Percentiles rank a stretch among this genome's conserved stretches.
Conservation (phyloP, 108 stramenopile species). For the Fistulifera pelliculosa region DNA sequence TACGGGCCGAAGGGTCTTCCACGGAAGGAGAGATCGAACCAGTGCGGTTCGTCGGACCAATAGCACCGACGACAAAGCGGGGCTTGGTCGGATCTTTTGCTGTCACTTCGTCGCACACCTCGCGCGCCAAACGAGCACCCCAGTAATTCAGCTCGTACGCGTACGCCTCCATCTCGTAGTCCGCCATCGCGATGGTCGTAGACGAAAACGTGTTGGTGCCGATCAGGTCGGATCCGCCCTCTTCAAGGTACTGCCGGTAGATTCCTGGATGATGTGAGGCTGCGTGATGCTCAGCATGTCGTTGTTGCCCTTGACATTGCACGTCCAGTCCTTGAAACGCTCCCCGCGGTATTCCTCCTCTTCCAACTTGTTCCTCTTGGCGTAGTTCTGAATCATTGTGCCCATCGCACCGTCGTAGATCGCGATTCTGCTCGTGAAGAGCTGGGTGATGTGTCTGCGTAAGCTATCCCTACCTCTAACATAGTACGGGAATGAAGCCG, state of each 20-base stretch:
- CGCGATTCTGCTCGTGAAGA: constrained; percentile 67
- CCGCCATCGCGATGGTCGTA: constrained; percentile 93
- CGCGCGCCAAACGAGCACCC: constrained; percentile 81
- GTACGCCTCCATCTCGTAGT: constrained; percentile 90
- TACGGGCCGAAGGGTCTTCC: constrained; percentile 84
- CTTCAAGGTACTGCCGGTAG: constrained; percentile 85
- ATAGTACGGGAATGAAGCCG: constrained; percentile 70
- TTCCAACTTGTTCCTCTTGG: constrained; percentile 75
- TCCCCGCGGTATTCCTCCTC: constrained; percentile 93
- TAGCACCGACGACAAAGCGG: constrained; percentile 92
- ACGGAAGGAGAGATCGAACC: constrained; percentile 92
- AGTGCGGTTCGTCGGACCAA: constrained; percentile 95
- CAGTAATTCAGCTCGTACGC: constrained; percentile 91
- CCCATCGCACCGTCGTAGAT: constrained; percentile 97
- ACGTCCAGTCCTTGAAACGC: constrained; percentile 77
- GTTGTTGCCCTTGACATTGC: constrained; percentile 92
- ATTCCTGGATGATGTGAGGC: constrained; percentile 88
- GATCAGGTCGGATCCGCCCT: constrained; percentile 83
- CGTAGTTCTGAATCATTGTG: constrained; percentile 94
- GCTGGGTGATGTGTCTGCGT: constrained; percentile 67
- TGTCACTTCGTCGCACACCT: constrained; percentile 89
- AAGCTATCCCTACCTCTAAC: constrained; percentile 80
- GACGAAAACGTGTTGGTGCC: constrained; percentile 96
- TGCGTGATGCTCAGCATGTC: constrained; percentile 90
- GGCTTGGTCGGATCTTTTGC: constrained; percentile 85